Conservation (phyloP, 345 rosid species). For the Salix caprea region DNA sequence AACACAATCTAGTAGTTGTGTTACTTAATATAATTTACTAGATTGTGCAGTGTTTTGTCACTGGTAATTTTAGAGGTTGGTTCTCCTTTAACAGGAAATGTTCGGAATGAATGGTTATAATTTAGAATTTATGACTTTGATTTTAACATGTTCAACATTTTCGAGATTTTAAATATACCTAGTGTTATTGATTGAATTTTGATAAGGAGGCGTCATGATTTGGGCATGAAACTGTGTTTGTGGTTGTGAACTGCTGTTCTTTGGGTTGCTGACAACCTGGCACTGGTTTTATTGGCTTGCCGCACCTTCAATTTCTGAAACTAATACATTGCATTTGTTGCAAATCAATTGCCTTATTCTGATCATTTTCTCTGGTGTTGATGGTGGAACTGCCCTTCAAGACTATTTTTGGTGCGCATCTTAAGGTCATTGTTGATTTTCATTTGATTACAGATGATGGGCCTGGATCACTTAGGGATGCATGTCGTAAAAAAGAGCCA, state of each 20-base stretch:
- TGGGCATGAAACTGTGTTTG: not conserved
- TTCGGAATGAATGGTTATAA: not conserved
- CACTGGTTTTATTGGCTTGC: not conserved
- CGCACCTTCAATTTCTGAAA: not conserved
- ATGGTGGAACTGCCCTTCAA: not conserved
- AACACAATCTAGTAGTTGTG: not conserved
- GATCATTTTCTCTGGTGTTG: not conserved
- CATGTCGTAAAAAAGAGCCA: conserved; percentile 70
- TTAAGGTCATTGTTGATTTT: not conserved
- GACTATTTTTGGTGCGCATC: not conserved
- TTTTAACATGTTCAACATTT: not conserved
- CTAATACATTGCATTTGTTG: not conserved
- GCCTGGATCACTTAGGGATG: conserved; percentile 79
- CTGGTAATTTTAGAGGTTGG: not conserved
- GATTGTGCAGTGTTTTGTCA: not conserved
- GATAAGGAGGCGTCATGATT: not conserved
- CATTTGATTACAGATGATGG: conserved; percentile 65
- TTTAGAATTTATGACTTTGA: not conserved
- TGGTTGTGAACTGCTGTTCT: not conserved
- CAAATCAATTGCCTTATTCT: not conserved
- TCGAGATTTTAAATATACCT: not conserved
- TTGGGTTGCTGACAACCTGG: not conserved
- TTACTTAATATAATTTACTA: not conserved
- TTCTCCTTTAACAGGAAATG: not conserved
- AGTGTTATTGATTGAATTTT: not conserved